Percentiles rank a stretch among this genome's conserved stretches.
These are phyloP conservation scores for Aotearoamyces nothofagi DNA, from an alignment of 2,329 filamentous ascomycete genomes.

Conservation along the genomic window DNA sequence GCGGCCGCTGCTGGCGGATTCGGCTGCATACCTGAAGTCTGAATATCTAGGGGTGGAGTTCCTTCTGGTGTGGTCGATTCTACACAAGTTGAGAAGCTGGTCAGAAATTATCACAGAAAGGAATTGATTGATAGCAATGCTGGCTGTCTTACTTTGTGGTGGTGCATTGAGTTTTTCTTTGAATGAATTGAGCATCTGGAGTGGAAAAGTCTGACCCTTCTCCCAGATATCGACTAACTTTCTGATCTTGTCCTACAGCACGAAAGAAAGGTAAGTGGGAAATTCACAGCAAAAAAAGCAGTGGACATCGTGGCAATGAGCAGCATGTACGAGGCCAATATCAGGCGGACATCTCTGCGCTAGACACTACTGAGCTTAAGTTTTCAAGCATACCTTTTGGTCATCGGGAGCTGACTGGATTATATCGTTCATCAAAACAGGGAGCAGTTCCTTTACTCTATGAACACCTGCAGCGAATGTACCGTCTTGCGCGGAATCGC, in stretches of 20 bases:
- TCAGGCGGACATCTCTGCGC: constrained; percentile 5
- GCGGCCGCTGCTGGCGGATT: constrained; percentile 23
- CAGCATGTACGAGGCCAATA: constrained; percentile 10
- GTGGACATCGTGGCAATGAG: constrained; percentile 5
- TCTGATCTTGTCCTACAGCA: constrained; percentile 78
- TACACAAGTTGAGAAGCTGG: constrained; percentile 24
- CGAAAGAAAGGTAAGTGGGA: constrained; percentile 31
- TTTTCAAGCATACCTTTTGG: constrained; percentile 72
- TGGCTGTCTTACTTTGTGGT: constrained; percentile 45
- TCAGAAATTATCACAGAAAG: constrained; percentile 22
- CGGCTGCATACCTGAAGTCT: constrained; percentile 22
- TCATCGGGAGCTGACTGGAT: constrained; percentile 74
- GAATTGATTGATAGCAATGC: constrained; percentile 6
- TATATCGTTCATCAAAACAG: constrained; percentile 90
- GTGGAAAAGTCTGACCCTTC: constrained; percentile 81
- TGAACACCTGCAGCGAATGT: constrained; percentile 91
- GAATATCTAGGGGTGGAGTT: constrained; percentile 25
- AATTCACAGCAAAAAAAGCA: constrained; percentile 11
- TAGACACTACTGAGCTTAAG: constrained; percentile 9
- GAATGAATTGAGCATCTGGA: constrained; percentile 64
- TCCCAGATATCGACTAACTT: constrained; percentile 98
- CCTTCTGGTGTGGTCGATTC: constrained; percentile 61
- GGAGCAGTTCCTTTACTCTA: constrained; percentile 90
- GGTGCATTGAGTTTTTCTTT: constrained; percentile 59
- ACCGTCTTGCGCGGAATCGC: constrained; percentile 70